Percentiles rank a stretch among this genome's conserved stretches.
These are phyloP conservation scores for Myxozyma sirexii DNA, from an alignment of 805 yeast species.

Conservation along the genomic window DNA sequence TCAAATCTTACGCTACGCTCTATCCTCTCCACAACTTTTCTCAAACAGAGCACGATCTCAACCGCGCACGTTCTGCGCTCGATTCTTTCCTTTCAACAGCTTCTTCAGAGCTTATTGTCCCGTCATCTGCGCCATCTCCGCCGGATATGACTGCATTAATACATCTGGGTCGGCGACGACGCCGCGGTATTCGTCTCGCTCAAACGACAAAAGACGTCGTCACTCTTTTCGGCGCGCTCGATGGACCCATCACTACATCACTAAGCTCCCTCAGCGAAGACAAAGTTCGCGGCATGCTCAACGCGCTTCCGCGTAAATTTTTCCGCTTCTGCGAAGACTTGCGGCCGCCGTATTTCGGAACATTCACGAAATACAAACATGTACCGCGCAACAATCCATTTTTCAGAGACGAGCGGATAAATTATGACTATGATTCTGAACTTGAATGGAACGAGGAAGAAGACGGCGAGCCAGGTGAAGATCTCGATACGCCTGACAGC, in stretches of 20 bases:
- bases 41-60: neutral
- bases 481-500: conserved; percentile 44
- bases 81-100: conserved; percentile 12
- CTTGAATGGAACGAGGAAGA: conserved; percentile 60
- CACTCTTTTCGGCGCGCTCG: conserved; percentile 21
- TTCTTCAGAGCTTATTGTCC: neutral
- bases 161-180: neutral
- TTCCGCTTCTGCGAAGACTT: conserved; percentile 53
- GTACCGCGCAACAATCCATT: conserved; percentile 38
- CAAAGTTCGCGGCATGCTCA: conserved; percentile 25
- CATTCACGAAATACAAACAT: conserved; percentile 46
- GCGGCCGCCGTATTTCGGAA: conserved; percentile 58
- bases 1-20: conserved; percentile 37
- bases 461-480: conserved; percentile 51
- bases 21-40: conserved; percentile 25
- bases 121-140: neutral
- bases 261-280: conserved; percentile 30
- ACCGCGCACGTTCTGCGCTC: neutral
- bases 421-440: conserved; percentile 57
- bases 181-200: conserved; percentile 35
- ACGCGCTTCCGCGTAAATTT: conserved; percentile 40
- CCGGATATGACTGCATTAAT: conserved; percentile 10
- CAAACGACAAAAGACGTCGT: conserved; percentile 35
- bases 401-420: conserved; percentile 40
- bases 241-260: conserved; percentile 12